These are phyloP conservation scores for Penicillium concentricum DNA, from an alignment of 2,329 filamentous ascomycete genomes.

Conservation along the genomic window DNA sequence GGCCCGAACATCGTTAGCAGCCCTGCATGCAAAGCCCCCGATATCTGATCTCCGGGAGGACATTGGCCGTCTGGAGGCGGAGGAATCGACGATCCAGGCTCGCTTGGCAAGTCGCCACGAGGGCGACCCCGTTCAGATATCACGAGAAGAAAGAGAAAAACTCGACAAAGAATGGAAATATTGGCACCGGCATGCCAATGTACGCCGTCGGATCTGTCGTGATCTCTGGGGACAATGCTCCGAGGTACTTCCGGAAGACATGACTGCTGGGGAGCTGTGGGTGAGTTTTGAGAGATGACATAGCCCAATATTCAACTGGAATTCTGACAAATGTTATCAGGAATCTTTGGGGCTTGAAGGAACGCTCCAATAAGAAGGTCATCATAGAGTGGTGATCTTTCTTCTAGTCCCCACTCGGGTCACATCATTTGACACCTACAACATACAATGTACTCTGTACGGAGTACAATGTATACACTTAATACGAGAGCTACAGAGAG, in stretches of 20 bases:
- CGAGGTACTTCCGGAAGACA: conserved; percentile 49
- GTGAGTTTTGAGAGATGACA: conserved; percentile 29
- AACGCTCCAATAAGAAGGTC: conserved; percentile 23
- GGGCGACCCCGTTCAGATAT: conserved; percentile 45
- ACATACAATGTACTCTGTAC: neutral
- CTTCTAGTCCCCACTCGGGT: conserved; percentile 15
- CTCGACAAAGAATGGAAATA: conserved; percentile 49
- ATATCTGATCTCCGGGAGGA: conserved; percentile 50
- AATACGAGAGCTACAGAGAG: neutral
- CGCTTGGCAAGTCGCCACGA: conserved; percentile 44
- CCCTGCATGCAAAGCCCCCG: conserved; percentile 51
- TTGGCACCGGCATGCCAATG: conserved; percentile 42
- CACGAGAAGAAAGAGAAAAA: conserved; percentile 47
- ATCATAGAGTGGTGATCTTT: conserved; percentile 20
- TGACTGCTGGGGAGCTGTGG: conserved; percentile 51
- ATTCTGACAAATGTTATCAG: conserved; percentile 19
- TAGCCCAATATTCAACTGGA: neutral
- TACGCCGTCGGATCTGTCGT: conserved; percentile 50
- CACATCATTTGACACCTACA: conserved; percentile 23
- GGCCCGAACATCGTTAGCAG: conserved; percentile 48
- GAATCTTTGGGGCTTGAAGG: conserved; percentile 42
- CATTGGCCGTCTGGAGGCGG: conserved; percentile 45
- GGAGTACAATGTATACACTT: too few relatives aligned
- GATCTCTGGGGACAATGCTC: conserved; percentile 54
- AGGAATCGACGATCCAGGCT: conserved; percentile 43